These are phyloP conservation scores for Pseudopyrenochaeta lycopersici DNA, from an alignment of 2,329 filamentous ascomycete genomes.

Conservation along the genomic window DNA sequence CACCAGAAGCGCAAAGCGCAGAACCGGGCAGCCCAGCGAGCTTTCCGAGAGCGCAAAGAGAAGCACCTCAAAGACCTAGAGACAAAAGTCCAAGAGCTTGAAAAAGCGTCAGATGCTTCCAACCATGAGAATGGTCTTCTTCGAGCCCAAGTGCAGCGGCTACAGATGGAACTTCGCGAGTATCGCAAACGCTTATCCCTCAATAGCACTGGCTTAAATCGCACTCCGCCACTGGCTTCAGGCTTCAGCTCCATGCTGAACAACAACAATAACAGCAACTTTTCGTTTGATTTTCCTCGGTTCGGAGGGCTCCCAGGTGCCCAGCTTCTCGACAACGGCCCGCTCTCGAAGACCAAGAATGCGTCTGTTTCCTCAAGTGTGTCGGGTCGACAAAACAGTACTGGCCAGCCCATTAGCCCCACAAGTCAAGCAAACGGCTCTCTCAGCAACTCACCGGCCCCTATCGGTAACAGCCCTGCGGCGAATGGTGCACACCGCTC, in stretches of 20 bases:
- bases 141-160: conserved; percentile 85
- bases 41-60: conserved; percentile 70
- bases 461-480: conserved; percentile 41
- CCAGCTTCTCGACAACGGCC: conserved; percentile 62
- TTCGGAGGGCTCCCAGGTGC: conserved; percentile 77
- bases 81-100: conserved; percentile 70
- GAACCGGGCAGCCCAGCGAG: conserved; percentile 68
- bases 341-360: conserved; percentile 45
- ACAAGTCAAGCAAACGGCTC: conserved; percentile 37
- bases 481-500: conserved; percentile 48
- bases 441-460: conserved; percentile 35
- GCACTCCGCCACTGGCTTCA: conserved; percentile 57
- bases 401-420: conserved; percentile 49
- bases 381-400: conserved; percentile 45
- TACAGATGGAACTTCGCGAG: conserved; percentile 85
- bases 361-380: conserved; percentile 29
- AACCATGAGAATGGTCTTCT: conserved; percentile 87
- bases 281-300: conserved; percentile 95
- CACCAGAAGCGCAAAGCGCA: conserved; percentile 87
- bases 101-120: conserved; percentile 83
- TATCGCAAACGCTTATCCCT: conserved; percentile 87
- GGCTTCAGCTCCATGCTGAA: conserved; percentile 57
- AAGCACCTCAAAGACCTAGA: conserved; percentile 75
- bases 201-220: conserved; percentile 58
- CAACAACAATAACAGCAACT: conserved; percentile 74